Base-by-base conservation (phyloP, 257 asterid genomes). In the Solanum infundibuliforme region DNA sequence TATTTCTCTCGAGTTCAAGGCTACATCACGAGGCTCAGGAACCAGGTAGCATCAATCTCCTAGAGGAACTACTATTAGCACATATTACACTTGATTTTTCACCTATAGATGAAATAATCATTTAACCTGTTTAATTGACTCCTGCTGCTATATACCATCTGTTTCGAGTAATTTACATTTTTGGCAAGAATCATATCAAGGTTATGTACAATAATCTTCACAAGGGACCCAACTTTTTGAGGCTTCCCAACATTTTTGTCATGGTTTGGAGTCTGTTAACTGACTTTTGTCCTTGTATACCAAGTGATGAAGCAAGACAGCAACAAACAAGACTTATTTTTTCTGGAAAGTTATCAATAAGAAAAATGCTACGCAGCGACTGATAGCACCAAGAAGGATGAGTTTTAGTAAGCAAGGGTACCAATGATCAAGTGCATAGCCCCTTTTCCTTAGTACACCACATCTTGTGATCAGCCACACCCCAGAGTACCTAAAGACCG, bases 381-480 rank as follows among this genome's bases (percentile, higher is more conserved):
- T 93, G 6, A 86, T 34, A 35, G 94, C 41, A 35, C 99, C 99
- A 1, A 95, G 86, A 13, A 91, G 93, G 3, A 96, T 16, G 74
- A 97, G 96, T 89, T 76, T 93, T 13, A 88, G 95, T 87, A 96
- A 79, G 89, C 95, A 92, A 29, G 93, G 94, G 87, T 92, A 93
- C 92, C 94, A 95, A 68, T 95, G 93, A 29, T 91, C 87, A 25
- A 96, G 93, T 20, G 90, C 58, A 90, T 92, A 97, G 34, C 94
- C 98, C 87, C 91, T 92, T 83, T 90, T 89, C 90, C 27, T 88
- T 31, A 95, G 89, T 62, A 95, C 88, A 86, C 98, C 98, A 85
- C 99, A 97, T 91, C 99, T 93, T 87, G 94, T 95, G 79, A 95
- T 93, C 69, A 97, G 91, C 99, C 99, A 97, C 89, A 97, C 99